Evolutionary conservation across 202 grass and related monocot genomes (phyloP).

Genomic region (Zizania palustris): DNA sequence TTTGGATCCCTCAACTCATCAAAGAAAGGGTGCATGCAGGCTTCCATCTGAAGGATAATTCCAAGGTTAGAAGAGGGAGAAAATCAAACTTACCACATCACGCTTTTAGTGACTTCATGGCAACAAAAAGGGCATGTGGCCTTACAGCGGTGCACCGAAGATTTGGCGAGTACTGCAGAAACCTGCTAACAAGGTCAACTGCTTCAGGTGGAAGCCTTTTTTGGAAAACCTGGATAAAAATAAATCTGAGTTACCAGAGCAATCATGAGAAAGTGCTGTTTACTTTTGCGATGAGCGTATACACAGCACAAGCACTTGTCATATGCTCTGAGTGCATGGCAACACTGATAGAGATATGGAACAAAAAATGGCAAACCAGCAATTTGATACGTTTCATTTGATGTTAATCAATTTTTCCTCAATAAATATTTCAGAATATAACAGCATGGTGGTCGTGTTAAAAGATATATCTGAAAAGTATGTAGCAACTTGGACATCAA

Average conservation of each 20-base stretch:
- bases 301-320: not conserved
- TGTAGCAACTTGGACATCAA: slow-evolving; percentile 15
- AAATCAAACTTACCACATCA: slow-evolving; percentile 2
- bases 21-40: slow-evolving; percentile 96
- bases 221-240: slow-evolving; percentile 77
- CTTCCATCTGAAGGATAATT: slow-evolving; percentile 71
- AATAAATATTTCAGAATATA: slow-evolving; percentile 6
- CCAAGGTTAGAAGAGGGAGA: slow-evolving; percentile 27
- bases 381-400: not conserved
- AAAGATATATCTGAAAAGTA: not conserved
- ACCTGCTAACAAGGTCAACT: slow-evolving; percentile 81
- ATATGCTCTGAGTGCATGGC: too few species aligned
- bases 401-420: not conserved
- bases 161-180: slow-evolving; percentile 94
- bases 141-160: slow-evolving; percentile 94
- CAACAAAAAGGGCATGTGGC: not conserved
- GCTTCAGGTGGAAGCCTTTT: slow-evolving; percentile 82
- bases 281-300: not conserved
- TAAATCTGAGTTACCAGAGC: slow-evolving; percentile 16
- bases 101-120: not conserved
- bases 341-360: not conserved
- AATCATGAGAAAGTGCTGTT: slow-evolving; percentile 5
- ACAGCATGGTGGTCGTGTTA: not conserved
- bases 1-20: slow-evolving; percentile 91
- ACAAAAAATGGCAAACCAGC: not conserved